Conservation (phyloP, 257 asterid species). For the Lycium barbarum region DNA sequence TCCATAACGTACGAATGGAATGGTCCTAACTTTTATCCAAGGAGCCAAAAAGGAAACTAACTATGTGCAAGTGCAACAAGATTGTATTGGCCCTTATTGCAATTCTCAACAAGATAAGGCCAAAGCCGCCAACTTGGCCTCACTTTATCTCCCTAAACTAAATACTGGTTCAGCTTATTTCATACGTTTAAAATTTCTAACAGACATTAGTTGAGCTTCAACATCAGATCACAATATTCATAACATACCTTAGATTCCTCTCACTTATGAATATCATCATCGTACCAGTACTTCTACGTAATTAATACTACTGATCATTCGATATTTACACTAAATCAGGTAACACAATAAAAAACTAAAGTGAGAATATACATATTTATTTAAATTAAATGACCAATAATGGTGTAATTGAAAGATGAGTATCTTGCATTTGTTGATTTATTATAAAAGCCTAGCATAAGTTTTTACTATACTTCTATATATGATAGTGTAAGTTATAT, state of each 20-base stretch:
- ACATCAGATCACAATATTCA: neutral
- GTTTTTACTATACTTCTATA: neutral
- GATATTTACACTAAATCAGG: neutral
- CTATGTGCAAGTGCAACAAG: neutral
- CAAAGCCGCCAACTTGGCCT: neutral
- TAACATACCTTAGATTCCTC: neutral
- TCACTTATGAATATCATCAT: no score
- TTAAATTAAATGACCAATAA: neutral
- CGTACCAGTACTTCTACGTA: no score
- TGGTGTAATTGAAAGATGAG: neutral
- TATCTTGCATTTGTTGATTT: neutral
- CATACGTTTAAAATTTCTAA: neutral
- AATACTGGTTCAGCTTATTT: neutral
- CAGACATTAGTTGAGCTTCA: neutral
- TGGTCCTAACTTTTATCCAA: neutral
- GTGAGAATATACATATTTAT: neutral
- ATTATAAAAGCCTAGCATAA: neutral
- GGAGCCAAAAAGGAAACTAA: constrained; percentile 2
- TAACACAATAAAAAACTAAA: neutral
- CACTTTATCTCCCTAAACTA: constrained; percentile 10
- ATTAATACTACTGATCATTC: neutral
- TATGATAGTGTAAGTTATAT: neutral
- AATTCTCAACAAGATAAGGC: constrained; percentile 9
- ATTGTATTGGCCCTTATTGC: neutral
- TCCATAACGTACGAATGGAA: no score